Conservation (phyloP, 495 filamentous ascomycete species). For the Xylaria venustula region DNA sequence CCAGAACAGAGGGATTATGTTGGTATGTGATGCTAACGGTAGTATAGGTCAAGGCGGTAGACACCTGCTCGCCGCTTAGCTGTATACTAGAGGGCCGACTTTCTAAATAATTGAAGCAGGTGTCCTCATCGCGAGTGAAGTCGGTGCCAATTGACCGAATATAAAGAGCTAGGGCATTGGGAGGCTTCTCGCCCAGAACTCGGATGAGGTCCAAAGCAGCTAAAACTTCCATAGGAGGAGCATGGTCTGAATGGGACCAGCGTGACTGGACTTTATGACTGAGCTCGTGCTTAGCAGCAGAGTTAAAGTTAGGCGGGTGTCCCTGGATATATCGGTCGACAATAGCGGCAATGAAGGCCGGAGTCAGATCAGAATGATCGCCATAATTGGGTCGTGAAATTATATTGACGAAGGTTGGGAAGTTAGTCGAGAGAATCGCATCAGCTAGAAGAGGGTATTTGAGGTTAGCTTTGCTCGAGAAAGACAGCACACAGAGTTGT, state of each 20-base stretch:
- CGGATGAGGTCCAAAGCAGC: constrained; percentile 73
- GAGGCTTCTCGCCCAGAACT: constrained; percentile 58
- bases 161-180: constrained; percentile 67
- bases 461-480: constrained; percentile 19
- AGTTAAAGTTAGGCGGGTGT: constrained; percentile 77
- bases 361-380: constrained; percentile 59
- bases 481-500: constrained; percentile 9
- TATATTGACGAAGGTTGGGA: constrained; percentile 69
- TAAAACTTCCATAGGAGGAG: constrained; percentile 68
- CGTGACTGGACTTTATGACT: constrained; percentile 64
- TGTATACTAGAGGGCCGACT: constrained; percentile 63
- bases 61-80: constrained; percentile 78
- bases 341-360: constrained; percentile 68
- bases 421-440: constrained; percentile 73
- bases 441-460: constrained; percentile 59
- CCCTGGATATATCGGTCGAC: constrained; percentile 80
- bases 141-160: constrained; percentile 72
- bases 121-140: constrained; percentile 51
- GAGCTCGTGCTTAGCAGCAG: constrained; percentile 67
- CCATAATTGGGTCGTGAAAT: constrained; percentile 57
- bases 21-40: constrained; percentile 69
- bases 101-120: constrained; percentile 55
- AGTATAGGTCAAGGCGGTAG: constrained; percentile 73
- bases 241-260: constrained; percentile 56
- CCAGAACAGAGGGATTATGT: constrained; percentile 72